Percentiles rank a stretch among this genome's conserved stretches.
Evolutionary conservation across 768 basidiomycete genomes (phyloP).

Genomic region (Kwoniella mangroviensis): DNA sequence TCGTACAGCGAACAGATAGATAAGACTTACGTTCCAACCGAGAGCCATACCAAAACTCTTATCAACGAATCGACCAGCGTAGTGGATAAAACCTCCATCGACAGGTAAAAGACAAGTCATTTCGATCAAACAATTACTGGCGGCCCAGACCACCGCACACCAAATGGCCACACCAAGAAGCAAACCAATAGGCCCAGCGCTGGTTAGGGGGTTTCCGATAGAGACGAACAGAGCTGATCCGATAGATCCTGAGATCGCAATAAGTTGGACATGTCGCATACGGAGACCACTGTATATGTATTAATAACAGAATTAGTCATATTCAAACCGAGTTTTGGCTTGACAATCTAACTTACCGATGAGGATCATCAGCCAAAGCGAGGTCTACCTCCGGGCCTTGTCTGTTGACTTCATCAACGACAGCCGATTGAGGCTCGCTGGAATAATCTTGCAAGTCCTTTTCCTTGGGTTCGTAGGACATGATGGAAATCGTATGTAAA

Average conservation of each 20-base stretch:
- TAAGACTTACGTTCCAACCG: slow-evolving; percentile 41
- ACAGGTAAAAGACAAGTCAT: slow-evolving; percentile 38
- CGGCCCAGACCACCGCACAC: slow-evolving; percentile 25
- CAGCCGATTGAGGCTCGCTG: slow-evolving; percentile 5
- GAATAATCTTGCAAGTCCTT: slow-evolving; percentile 9
- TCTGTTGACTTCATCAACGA: slow-evolving; percentile 10
- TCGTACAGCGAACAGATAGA: neutral
- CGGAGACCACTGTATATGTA: slow-evolving; percentile 31
- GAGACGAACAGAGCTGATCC: slow-evolving; percentile 37
- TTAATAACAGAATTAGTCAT: neutral
- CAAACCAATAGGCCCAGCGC: slow-evolving; percentile 36
- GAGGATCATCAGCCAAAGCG: slow-evolving; percentile 24
- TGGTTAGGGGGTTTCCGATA: slow-evolving; percentile 33
- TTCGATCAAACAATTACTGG: slow-evolving; percentile 36
- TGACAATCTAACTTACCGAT: slow-evolving; percentile 16
- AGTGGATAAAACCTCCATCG: slow-evolving; percentile 36
- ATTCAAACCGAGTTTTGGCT: neutral
- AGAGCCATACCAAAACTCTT: slow-evolving; percentile 33
- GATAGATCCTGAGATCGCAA: slow-evolving; percentile 44
- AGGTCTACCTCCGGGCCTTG: neutral
- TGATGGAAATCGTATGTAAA: neutral
- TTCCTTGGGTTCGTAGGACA: slow-evolving; percentile 25
- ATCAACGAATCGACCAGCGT: slow-evolving; percentile 37
- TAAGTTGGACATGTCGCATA: slow-evolving; percentile 45
- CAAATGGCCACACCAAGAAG: slow-evolving; percentile 36